These are phyloP conservation scores for Aciculosporium take DNA, from an alignment of 2,329 filamentous ascomycete genomes.

Conservation along the genomic window DNA sequence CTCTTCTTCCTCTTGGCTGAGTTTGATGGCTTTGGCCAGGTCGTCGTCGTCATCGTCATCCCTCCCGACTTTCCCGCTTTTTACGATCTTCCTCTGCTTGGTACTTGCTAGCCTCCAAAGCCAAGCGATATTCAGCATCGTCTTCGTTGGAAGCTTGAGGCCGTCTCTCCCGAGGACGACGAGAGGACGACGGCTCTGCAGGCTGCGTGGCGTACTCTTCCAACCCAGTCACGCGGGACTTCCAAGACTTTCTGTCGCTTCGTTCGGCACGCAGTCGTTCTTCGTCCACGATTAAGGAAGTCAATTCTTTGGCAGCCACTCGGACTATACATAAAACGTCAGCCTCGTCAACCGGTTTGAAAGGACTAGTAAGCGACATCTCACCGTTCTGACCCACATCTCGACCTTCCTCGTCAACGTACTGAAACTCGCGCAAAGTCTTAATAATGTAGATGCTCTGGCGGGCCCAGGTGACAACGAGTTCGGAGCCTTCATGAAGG, in stretches of 20 bases:
- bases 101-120: constrained; percentile 86
- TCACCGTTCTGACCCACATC: constrained; percentile 94
- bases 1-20: constrained; percentile 92
- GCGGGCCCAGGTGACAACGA: constrained; percentile 93
- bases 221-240: constrained; percentile 84
- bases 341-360: constrained; percentile 4
- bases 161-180: constrained; percentile 34
- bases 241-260: constrained; percentile 87
- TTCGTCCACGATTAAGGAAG: constrained; percentile 81
- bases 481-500: constrained; percentile 88
- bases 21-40: constrained; percentile 82
- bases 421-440: constrained; percentile 91
- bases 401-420: constrained; percentile 85
- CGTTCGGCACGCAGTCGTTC: constrained; percentile 82
- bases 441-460: constrained; percentile 99
- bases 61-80: constrained; percentile 51
- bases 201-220: constrained; percentile 56
- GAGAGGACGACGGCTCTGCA: constrained; percentile 24
- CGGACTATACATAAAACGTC: constrained; percentile 47
- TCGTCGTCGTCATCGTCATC: constrained; percentile 59
- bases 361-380: constrained; percentile 12
- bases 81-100: constrained; percentile 82
- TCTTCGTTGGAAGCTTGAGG: constrained; percentile 53
- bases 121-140: constrained; percentile 78
- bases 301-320: constrained; percentile 90